Evolutionary conservation across 2,329 filamentous ascomycete species (phyloP), one percentile per base, ranked within the genome.

Genomic region (Diaporthe destruens): DNA sequence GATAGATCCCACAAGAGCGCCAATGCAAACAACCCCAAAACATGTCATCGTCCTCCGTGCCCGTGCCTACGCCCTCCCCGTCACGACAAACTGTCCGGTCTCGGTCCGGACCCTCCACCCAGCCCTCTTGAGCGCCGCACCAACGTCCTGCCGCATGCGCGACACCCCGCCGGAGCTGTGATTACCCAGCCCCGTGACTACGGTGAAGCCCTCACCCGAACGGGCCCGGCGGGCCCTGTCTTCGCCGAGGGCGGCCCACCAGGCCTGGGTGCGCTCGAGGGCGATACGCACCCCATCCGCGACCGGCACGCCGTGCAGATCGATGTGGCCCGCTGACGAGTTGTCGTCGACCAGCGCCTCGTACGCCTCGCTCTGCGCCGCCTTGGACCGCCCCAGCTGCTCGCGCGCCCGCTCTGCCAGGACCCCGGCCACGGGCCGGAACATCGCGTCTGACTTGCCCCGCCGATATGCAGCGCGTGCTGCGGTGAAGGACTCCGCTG

Each of bases 251-350:
- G 83, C 82, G 23, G 89, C 84, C 95, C 95, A 98, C 96, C 96
- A 98, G 12, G 80, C 80, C 75, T 88, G 86, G 0, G 93, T 92
- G 49, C 87, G 87, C 59, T 91, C 87, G 39, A 88, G 87, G 1
- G 93, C 91, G 75, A 98, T 98, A 3, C 93, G 87, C 39, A 95
- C 90, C 1, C 93, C 96, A 80, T 97, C 93, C 63, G 90, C 86
- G 1, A 98, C 95, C 56, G 87, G 91, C 6, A 98, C 90, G 7
- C 94, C 94, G 80, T 98, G 96, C 34, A 98, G 84, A 80, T 98
- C 96, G 9, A 97, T 85, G 25, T 87, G 84, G 1, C 82, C 85
- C 1, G 80, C 73, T 0, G 86, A 87, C 66, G 93, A 95, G 78
- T 95, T 92, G 12, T 83, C 79, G 14, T 91, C 86, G 1, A 96